Base-by-base conservation (phyloP, 2,329 filamentous ascomycete species). In the Aureobasidium lini region DNA sequence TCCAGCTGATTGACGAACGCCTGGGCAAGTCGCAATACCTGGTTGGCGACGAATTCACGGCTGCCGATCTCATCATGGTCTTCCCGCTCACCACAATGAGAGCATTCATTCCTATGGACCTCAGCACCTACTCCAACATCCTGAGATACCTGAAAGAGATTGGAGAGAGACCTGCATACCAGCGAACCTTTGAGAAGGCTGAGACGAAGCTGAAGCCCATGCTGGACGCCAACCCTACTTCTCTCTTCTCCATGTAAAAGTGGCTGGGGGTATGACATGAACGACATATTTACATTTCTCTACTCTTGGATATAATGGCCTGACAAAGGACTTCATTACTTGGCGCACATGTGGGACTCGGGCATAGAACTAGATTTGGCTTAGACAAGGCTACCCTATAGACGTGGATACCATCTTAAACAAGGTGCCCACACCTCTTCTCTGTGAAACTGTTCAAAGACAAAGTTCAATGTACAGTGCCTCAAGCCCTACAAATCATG, bases 11-110 rank as follows among this genome's bases (percentile, higher is more conserved):
- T 31, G 71, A 83, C 32, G 69, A 74, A 9, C 69, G 75, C 10
- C 64, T 84, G 3, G 63, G 60, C 1, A 56, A 67, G 0, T 74
- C 70, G 31, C 63, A 70, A 13, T 84, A 74, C 71, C 69, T 84
- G 8, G 79, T 76, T 0, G 82, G 81, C 2, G 66, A 71, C 1
- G 70, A 80, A 43, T 77, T 84, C 58, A 82, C 78, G 1, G 78
- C 71, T 1, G 82, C 81, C 1, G 82, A 84, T 66, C 71, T 83
- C 36, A 82, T 83, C 79, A 68, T 69, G 9, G 71, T 83, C 0
- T 81, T 77, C 60, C 70, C 73, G 4, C 67, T 84, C 15, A 82
- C 80, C 0, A 84, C 80, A 1, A 72, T 78, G 70, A 69, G 81
- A 16, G 70, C 72, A 36, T 82, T 78, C 60, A 65, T 64, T 6